A percentile compares a stretch with the other conserved stretches of the same genome.
phyloP scores from a whole-genome alignment of 2,329 filamentous ascomycete species.

The Colletotrichum sidae region DNA sequence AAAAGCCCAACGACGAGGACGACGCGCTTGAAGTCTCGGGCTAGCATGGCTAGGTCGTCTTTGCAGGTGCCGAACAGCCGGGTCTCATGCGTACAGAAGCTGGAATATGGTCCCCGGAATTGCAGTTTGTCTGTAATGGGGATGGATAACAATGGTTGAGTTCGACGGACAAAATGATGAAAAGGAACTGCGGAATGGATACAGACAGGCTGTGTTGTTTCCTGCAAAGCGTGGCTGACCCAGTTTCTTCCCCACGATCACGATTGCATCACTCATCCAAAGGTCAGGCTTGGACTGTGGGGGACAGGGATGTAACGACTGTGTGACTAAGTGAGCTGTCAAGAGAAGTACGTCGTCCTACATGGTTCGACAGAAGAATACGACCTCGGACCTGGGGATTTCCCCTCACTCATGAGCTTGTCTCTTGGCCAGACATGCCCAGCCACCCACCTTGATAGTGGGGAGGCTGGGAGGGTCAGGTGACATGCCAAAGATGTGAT shows the following conservation, averaged over 20 bases:
- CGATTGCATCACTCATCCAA: conserved; percentile 9
- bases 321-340: not conserved
- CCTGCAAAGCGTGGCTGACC: conserved; percentile 1
- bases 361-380: conserved; percentile 14
- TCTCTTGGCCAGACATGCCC: not conserved
- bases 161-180: not conserved
- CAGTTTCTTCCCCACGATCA: conserved; percentile 8
- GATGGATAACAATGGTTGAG: too few relatives aligned
- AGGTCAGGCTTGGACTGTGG: conserved; percentile 9
- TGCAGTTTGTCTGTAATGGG: too few relatives aligned
- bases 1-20: conserved; percentile 45
- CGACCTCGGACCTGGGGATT: conserved; percentile 10
- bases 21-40: conserved; percentile 47
- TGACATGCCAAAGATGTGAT: not conserved
- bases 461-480: conserved; percentile 12
- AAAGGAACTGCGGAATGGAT: not conserved
- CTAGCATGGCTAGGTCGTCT: conserved; percentile 43
- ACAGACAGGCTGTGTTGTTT: not conserved
- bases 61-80: not conserved
- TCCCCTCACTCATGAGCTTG: conserved; percentile 26
- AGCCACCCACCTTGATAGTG: conserved; percentile 13
- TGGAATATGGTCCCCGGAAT: not conserved
- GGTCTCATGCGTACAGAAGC: not conserved
- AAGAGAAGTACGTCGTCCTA: conserved; percentile 1
- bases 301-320: conserved; percentile 3